phyloP scores from a whole-genome alignment of 192 early-diverging fungal genomes.

The Backusella sp. region DNA sequence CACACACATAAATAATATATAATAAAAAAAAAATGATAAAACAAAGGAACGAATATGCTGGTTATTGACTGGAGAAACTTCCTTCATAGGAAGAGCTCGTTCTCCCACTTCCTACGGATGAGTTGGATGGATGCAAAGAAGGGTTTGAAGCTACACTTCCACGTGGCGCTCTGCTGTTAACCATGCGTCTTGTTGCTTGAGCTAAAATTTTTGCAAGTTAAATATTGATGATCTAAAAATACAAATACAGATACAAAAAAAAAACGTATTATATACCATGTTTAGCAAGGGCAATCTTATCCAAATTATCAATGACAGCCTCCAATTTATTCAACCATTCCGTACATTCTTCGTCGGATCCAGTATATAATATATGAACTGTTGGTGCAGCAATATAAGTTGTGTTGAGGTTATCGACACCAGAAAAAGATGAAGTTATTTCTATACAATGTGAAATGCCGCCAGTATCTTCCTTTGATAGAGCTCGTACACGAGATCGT shows the following conservation, averaged over 20 bases:
- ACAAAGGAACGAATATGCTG: background rate
- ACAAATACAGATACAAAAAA: background rate
- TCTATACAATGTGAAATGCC: conserved; percentile 20
- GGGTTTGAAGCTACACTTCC: background rate
- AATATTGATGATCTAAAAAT: background rate
- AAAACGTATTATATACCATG: conserved; percentile 5
- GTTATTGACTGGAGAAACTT: conserved; percentile 5
- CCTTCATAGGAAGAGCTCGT: background rate
- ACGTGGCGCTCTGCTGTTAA: conserved; percentile 9
- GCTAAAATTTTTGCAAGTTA: background rate
- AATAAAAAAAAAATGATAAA: background rate
- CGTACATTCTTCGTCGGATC: conserved; percentile 11
- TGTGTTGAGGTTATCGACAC: conserved; percentile 19
- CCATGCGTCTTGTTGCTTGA: conserved; percentile 12
- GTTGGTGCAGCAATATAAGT: conserved; percentile 18
- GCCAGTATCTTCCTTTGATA: conserved; percentile 11
- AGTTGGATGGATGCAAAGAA: background rate
- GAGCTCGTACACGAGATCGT: conserved; percentile 9
- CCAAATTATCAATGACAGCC: conserved; percentile 19
- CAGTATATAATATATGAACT: conserved; percentile 14
- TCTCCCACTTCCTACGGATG: background rate
- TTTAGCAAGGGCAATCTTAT: conserved; percentile 6
- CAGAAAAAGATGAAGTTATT: conserved; percentile 13
- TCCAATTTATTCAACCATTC: conserved; percentile 26
- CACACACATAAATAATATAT: conserved; percentile 1